Evolutionary conservation across 1,284 basidiomycete genomes (phyloP).

Genomic region (Puccinia polysora): DNA sequence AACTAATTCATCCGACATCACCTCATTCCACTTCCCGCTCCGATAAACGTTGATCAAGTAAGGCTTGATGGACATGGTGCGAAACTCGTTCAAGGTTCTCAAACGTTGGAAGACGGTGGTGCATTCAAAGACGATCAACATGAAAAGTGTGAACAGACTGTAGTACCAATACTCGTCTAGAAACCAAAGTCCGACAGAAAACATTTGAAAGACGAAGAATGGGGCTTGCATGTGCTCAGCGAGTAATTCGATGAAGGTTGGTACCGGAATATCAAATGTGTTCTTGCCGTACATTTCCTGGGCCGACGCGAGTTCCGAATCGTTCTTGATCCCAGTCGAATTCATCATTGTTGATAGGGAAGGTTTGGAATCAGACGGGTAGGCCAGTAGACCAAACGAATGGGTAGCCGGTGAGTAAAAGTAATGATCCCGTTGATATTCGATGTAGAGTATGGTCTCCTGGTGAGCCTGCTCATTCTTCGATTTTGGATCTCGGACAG

Average conservation of each 20-base stretch:
- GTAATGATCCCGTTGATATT: conserved; percentile 93
- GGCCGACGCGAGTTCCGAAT: conserved; percentile 49
- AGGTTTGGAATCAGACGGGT: conserved; percentile 75
- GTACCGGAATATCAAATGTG: conserved; percentile 91
- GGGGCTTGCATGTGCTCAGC: conserved; percentile 86
- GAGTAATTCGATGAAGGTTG: conserved; percentile 81
- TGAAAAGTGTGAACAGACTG: conserved; percentile 90
- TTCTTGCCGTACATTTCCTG: conserved; percentile 73
- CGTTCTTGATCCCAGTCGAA: conserved; percentile 57
- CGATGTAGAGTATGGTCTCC: conserved; percentile 72
- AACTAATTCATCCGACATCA: conserved; percentile 76
- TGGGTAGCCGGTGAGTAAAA: conserved; percentile 64
- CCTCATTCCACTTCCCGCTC: conserved; percentile 69
- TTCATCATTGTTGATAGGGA: conserved; percentile 66
- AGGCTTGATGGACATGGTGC: conserved; percentile 87
- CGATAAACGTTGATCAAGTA: conserved; percentile 77
- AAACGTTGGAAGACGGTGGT: conserved; percentile 95
- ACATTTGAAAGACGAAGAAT: conserved; percentile 93
- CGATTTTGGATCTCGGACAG: conserved; percentile 24
- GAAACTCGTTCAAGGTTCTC: conserved; percentile 81
- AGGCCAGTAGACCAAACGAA: conserved; percentile 76
- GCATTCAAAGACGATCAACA: conserved; percentile 93
- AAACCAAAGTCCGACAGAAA: conserved; percentile 92
- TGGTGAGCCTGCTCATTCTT: conserved; percentile 54
- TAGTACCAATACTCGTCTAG: conserved; percentile 98